Evolutionary conservation across 345 rosid genomes (phyloP).

Genomic region (Viola odorata): DNA sequence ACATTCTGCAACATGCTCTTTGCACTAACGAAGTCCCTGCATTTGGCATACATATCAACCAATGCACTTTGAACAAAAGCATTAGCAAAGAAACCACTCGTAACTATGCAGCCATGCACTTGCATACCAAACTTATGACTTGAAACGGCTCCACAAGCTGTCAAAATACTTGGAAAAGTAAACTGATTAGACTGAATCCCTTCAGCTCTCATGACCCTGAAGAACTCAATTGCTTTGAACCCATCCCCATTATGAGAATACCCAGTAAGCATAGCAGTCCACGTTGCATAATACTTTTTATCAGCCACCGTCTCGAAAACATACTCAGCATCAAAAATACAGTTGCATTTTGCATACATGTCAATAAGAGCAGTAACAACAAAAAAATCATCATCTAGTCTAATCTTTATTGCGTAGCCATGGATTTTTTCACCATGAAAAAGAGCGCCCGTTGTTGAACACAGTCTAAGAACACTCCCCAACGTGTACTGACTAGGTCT

Average conservation of each 20-base stretch:
- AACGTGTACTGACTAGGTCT: conserved; percentile 55
- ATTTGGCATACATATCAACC: conserved; percentile 83
- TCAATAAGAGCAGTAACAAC: conserved; percentile 76
- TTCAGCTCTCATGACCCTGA: conserved; percentile 46
- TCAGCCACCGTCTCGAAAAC: conserved; percentile 42
- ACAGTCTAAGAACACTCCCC: conserved; percentile 64
- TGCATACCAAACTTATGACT: conserved; percentile 54
- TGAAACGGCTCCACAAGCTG: conserved; percentile 57
- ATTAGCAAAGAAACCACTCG: conserved; percentile 60
- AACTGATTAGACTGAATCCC: conserved; percentile 65
- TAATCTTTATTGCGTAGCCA: conserved; percentile 50
- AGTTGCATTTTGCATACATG: conserved; percentile 68
- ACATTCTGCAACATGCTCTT: conserved; percentile 37
- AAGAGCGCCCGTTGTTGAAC: conserved; percentile 40
- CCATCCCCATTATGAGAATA: conserved; percentile 57
- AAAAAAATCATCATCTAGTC: conserved; percentile 44
- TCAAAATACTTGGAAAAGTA: conserved; percentile 72
- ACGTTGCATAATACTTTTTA: conserved; percentile 49
- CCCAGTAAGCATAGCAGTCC: conserved; percentile 89
- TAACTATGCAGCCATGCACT: conserved; percentile 61
- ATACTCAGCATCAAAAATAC: conserved; percentile 61
- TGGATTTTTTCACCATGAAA: conserved; percentile 67
- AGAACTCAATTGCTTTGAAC: conserved; percentile 53
- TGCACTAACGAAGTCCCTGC: conserved; percentile 57
- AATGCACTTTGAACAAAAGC: conserved; percentile 69